Evolutionary conservation across 345 rosid species (phyloP).

Genomic region (Linum lewisii): DNA sequence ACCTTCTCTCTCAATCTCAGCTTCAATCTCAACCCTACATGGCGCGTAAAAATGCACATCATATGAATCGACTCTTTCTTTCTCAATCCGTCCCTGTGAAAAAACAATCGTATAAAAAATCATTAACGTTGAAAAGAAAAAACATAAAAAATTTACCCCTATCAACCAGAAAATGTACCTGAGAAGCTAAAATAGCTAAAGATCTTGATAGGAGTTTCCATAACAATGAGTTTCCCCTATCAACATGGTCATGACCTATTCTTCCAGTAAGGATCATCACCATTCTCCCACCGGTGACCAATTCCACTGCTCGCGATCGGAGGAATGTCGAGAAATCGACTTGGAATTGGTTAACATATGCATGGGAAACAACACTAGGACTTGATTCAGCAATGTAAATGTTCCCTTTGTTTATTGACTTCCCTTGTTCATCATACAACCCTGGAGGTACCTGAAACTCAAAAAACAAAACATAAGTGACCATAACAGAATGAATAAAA

Average conservation of each 20-base stretch:
- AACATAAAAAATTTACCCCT: no score
- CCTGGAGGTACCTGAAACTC: conserved; percentile 49
- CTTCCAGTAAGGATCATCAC: conserved; percentile 66
- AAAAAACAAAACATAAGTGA: not conserved
- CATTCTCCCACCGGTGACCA: conserved; percentile 49
- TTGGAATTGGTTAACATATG: conserved; percentile 57
- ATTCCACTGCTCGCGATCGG: conserved; percentile 47
- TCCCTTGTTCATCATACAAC: conserved; percentile 53
- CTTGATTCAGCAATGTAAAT: conserved; percentile 54
- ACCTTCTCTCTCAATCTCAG: conserved; percentile 46
- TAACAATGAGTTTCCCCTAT: conserved; percentile 76
- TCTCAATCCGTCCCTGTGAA: conserved; percentile 49
- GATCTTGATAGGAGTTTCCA: conserved; percentile 70
- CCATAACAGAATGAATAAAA: not conserved
- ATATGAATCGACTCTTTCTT: conserved; percentile 63
- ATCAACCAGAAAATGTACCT: conserved; percentile 28
- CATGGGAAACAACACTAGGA: conserved; percentile 46
- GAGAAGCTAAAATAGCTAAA: conserved; percentile 37
- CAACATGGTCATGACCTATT: conserved; percentile 46
- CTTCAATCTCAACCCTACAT: conserved; percentile 53
- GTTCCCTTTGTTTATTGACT: conserved; percentile 61
- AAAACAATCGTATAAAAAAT: not conserved
- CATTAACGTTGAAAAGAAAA: no score
- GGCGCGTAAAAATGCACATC: conserved; percentile 73
- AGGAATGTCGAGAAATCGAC: conserved; percentile 69